Evolutionary conservation across 2,329 filamentous ascomycete genomes (phyloP).

Genomic region (Neocatenulostroma microsporum): DNA sequence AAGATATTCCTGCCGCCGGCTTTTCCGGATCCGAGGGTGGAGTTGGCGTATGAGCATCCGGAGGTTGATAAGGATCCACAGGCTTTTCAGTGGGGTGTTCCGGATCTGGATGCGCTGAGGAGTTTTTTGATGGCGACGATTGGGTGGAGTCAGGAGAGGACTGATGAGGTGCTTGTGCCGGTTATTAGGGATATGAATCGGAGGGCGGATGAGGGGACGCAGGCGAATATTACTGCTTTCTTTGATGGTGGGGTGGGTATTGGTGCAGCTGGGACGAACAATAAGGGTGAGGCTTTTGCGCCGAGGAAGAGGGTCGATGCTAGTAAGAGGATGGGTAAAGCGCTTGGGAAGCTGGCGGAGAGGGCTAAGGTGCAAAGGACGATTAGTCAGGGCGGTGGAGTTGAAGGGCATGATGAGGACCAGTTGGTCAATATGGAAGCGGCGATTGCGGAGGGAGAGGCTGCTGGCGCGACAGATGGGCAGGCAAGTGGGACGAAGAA

Average conservation of each 20-base stretch:
- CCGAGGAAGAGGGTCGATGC: slow-evolving; percentile 58
- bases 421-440: slow-evolving; percentile 1
- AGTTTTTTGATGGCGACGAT: slow-evolving; percentile 84
- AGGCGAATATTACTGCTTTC: slow-evolving; percentile 91
- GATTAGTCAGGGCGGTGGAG: slow-evolving; percentile 1
- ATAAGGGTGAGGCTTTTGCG: slow-evolving; percentile 54
- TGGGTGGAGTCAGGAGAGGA: slow-evolving; percentile 84
- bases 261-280: slow-evolving; percentile 40
- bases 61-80: slow-evolving; percentile 75
- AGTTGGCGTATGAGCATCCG: slow-evolving; percentile 74
- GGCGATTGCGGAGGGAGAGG: slow-evolving; percentile 8
- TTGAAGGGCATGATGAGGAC: not conserved
- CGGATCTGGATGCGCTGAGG: slow-evolving; percentile 78
- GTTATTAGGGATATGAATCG: slow-evolving; percentile 95
- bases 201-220: slow-evolving; percentile 79
- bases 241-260: slow-evolving; percentile 69
- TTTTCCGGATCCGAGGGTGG: slow-evolving; percentile 73
- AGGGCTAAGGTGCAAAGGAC: slow-evolving; percentile 37
- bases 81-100: slow-evolving; percentile 89
- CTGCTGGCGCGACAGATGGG: slow-evolving; percentile 1
- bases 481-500: slow-evolving; percentile 10
- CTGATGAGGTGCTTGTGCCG: slow-evolving; percentile 90
- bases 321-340: slow-evolving; percentile 70
- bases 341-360: slow-evolving; percentile 59
- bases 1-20: slow-evolving; percentile 77